These are phyloP conservation scores for Thalassiosira livingstoniorum DNA, from an alignment of 352 stramenopile genomes.

Conservation along the genomic window DNA sequence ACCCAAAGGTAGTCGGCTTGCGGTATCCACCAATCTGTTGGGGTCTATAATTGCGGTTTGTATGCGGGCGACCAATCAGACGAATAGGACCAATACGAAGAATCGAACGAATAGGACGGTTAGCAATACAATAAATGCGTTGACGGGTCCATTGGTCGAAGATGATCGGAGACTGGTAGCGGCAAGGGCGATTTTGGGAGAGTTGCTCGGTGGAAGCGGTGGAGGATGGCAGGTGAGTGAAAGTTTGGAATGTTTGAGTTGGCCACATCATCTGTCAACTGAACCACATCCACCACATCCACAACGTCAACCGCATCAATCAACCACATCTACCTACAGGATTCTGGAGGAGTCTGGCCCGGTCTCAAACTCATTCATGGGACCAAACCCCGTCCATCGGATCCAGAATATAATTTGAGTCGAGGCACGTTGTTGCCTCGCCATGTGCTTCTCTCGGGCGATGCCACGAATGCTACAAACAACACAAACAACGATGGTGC, in stretches of 20 bases:
- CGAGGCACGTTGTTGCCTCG: conserved; percentile 64
- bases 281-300: too few species aligned
- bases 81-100: too few species aligned
- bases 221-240: conserved; percentile 64
- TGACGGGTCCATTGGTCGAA: conserved; percentile 59
- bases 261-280: too few species aligned
- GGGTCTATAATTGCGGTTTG: conserved; percentile 67
- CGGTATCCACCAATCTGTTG: conserved; percentile 73
- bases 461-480: conserved; percentile 62
- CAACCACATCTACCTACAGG: too few species aligned
- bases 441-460: conserved; percentile 59
- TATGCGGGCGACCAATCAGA: conserved; percentile 73
- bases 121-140: too few species aligned
- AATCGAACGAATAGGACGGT: too few species aligned
- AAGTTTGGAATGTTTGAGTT: too few species aligned
- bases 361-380: conserved; percentile 74
- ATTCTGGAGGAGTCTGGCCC: conserved; percentile 72
- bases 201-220: conserved; percentile 76
- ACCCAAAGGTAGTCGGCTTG: conserved; percentile 72
- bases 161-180: conserved; percentile 65
- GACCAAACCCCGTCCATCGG: conserved; percentile 34
- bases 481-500: too few species aligned
- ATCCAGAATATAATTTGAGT: conserved; percentile 70
- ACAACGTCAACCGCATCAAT: too few species aligned
- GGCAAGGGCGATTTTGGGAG: conserved; percentile 69